Evolutionary conservation across 495 filamentous ascomycete genomes (phyloP).

Genomic region (Penicillium salamii): DNA sequence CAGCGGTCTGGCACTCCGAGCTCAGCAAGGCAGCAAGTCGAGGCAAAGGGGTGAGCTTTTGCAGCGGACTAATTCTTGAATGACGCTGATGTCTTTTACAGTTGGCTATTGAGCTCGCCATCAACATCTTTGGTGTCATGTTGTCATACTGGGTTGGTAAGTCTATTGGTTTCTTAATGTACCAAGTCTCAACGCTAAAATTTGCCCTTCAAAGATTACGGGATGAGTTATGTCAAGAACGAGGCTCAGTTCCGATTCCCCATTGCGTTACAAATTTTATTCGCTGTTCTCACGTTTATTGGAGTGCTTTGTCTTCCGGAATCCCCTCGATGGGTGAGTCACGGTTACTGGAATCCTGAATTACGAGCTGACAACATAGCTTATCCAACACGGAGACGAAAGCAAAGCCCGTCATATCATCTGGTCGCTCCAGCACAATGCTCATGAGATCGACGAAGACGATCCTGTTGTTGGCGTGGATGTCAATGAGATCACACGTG

Average conservation of each 20-base stretch:
- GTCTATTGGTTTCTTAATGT: neutral
- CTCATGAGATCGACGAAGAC: constrained; percentile 21
- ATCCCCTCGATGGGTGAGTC: constrained; percentile 47
- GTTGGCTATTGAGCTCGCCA: constrained; percentile 54
- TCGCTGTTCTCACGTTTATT: constrained; percentile 48
- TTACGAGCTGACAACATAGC: constrained; percentile 9
- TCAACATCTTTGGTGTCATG: constrained; percentile 57
- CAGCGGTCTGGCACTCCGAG: constrained; percentile 53
- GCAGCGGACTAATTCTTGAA: neutral
- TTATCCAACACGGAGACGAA: constrained; percentile 32
- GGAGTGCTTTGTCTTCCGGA: constrained; percentile 52
- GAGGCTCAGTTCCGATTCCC: constrained; percentile 47
- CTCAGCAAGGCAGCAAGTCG: constrained; percentile 59
- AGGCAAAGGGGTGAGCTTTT: constrained; percentile 54
- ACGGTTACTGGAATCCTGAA: constrained; percentile 6
- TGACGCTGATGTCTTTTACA: constrained; percentile 7
- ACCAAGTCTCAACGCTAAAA: neutral
- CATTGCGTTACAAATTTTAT: constrained; percentile 54
- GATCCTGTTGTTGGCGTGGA: constrained; percentile 26
- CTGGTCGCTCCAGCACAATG: constrained; percentile 32
- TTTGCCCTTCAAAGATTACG: constrained; percentile 19
- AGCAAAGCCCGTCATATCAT: constrained; percentile 30
- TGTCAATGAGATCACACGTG: constrained; percentile 27
- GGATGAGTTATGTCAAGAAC: constrained; percentile 30
- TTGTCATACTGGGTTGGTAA: constrained; percentile 37